These are phyloP conservation scores for Triglochin maritima DNA, from an alignment of 106 monocot genomes.

Conservation along the genomic window DNA sequence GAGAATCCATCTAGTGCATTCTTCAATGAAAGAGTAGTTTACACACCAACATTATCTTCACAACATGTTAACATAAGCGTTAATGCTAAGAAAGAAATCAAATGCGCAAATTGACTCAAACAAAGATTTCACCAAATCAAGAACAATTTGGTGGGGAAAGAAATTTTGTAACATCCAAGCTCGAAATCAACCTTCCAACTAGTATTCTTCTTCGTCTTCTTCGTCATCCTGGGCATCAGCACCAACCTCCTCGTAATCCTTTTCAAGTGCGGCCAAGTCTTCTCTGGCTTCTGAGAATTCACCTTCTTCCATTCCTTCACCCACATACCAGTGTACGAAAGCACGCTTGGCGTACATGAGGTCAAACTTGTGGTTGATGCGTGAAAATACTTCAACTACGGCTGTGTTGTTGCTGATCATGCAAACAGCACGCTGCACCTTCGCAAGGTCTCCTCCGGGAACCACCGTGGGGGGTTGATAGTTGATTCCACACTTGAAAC, in stretches of 20 bases:
- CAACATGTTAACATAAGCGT: no score
- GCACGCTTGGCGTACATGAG: conserved; percentile 85
- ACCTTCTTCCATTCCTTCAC: conserved; percentile 89
- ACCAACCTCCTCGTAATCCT: conserved; percentile 86
- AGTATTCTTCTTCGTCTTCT: conserved; percentile 40
- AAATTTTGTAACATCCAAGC: no score
- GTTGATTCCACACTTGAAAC: conserved; percentile 86
- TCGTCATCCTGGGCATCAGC: conserved; percentile 60
- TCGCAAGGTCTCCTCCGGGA: conserved; percentile 68
- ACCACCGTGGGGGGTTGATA: conserved; percentile 79
- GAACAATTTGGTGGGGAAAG: no score
- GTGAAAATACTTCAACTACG: conserved; percentile 77
- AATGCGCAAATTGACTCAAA: no score
- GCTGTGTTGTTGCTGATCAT: conserved; percentile 92
- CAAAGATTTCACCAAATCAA: no score
- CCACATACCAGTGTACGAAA: conserved; percentile 90
- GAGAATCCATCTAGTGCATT: no score
- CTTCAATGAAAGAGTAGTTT: no score
- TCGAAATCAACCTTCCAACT: background rate
- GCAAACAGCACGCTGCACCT: conserved; percentile 70
- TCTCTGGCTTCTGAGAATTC: conserved; percentile 83
- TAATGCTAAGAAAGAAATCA: no score
- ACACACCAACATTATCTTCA: no score
- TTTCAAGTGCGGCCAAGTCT: conserved; percentile 80
- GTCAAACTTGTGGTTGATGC: conserved; percentile 84